Conservation (phyloP, 2,329 filamentous ascomycete genomes). For the Pseudohalonectria lignicola region DNA sequence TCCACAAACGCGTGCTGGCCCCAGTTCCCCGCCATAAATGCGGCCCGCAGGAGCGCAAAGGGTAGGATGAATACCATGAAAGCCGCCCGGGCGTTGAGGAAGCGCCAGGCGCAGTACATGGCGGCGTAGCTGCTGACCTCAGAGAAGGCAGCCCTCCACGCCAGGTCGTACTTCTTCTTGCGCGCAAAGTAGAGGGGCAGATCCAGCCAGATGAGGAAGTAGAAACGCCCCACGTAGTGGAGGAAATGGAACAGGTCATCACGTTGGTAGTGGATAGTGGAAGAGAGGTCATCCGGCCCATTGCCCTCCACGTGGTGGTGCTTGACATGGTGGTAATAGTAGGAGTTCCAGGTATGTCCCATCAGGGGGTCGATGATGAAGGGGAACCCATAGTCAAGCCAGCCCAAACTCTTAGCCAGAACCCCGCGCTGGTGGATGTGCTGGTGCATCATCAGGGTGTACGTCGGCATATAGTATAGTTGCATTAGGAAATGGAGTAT, state of each 20-base stretch:
- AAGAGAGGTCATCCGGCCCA: slow-evolving; percentile 64
- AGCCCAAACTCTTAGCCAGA: slow-evolving; percentile 20
- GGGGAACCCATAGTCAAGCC: slow-evolving; percentile 55
- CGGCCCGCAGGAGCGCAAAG: slow-evolving; percentile 53
- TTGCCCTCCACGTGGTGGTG: slow-evolving; percentile 75
- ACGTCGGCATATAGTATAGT: slow-evolving; percentile 58
- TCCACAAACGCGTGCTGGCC: slow-evolving; percentile 77
- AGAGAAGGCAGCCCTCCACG: slow-evolving; percentile 44
- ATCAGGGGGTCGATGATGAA: slow-evolving; percentile 66
- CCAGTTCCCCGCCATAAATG: slow-evolving; percentile 76
- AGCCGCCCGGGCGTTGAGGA: slow-evolving; percentile 42
- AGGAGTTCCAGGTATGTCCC: slow-evolving; percentile 78
- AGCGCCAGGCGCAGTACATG: slow-evolving; percentile 35
- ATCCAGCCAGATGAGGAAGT: slow-evolving; percentile 64
- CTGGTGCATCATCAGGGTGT: slow-evolving; percentile 75
- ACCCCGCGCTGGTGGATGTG: slow-evolving; percentile 72
- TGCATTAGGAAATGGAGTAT: slow-evolving; percentile 55
- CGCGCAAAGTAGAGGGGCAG: slow-evolving; percentile 62
- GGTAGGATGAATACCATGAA: slow-evolving; percentile 58
- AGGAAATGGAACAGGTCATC: slow-evolving; percentile 56
- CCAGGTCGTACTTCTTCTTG: slow-evolving; percentile 45
- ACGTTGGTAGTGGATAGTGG: slow-evolving; percentile 66
- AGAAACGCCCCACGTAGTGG: slow-evolving; percentile 64
- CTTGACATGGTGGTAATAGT: slow-evolving; percentile 80
- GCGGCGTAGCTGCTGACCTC: slow-evolving; percentile 47